phyloP scores from a whole-genome alignment of 768 basidiomycete species.

The Collybiopsis luxurians region DNA sequence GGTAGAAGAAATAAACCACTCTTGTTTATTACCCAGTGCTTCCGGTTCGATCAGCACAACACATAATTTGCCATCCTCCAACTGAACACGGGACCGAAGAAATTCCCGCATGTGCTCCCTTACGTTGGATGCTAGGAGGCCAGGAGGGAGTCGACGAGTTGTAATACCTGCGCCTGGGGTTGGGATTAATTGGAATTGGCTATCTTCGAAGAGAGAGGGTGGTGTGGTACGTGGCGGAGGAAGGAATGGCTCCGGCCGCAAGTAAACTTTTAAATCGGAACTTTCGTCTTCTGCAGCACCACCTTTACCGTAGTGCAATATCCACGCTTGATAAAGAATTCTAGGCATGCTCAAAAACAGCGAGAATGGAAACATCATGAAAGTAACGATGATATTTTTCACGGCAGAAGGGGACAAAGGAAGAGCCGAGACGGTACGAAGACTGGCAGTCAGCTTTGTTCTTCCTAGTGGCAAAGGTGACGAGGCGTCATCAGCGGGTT shows the following conservation, averaged over 20 bases:
- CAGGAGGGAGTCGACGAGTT: background rate
- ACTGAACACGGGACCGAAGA: background rate
- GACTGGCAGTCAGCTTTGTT: conserved; percentile 53
- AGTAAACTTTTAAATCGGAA: conserved; percentile 45
- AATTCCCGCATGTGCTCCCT: background rate
- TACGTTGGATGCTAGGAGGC: background rate
- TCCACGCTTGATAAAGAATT: conserved; percentile 61
- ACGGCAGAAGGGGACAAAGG: conserved; percentile 30
- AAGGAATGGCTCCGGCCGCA: conserved; percentile 54
- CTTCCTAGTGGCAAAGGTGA: conserved; percentile 16
- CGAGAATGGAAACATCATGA: conserved; percentile 45
- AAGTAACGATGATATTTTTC: conserved; percentile 28
- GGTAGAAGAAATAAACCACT: conserved; percentile 17
- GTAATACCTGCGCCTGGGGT: background rate
- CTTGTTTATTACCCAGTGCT: conserved; percentile 19
- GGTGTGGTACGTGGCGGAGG: background rate
- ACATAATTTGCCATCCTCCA: background rate
- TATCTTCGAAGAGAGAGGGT: background rate
- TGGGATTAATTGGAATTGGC: background rate
- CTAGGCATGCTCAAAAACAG: conserved; percentile 55
- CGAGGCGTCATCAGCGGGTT: background rate
- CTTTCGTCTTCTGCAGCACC: background rate
- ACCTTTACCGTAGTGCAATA: conserved; percentile 56
- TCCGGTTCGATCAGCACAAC: conserved; percentile 26
- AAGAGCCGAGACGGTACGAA: conserved; percentile 31